phyloP scores from a whole-genome alignment of 1,139 yeast species.

The Lodderomyces beijingensis region DNA sequence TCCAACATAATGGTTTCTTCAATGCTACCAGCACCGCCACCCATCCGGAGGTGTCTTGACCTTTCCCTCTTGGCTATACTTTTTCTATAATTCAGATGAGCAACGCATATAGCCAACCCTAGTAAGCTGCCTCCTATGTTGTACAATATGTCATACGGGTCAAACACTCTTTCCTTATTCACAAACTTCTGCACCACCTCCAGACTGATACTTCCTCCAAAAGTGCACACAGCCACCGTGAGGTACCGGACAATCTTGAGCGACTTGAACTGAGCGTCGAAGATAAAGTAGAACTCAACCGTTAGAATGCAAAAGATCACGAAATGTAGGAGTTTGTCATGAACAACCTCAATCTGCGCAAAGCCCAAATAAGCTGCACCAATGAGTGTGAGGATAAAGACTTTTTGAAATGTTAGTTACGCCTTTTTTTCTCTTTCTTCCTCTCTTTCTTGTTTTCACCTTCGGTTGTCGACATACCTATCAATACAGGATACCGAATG shows the following conservation, averaged over 20 bases:
- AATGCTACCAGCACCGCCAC: too few relatives aligned
- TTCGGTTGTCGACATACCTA: too few relatives aligned
- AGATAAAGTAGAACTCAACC: conserved; percentile 50
- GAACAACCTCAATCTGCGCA: conserved; percentile 40
- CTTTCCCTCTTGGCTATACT: conserved; percentile 8
- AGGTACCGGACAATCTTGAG: conserved; percentile 35
- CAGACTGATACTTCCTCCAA: conserved; percentile 46
- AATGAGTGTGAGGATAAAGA: conserved; percentile 22
- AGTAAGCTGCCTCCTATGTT: conserved; percentile 36
- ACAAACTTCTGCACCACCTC: conserved; percentile 46
- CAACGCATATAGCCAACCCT: conserved; percentile 20
- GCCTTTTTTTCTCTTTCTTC: too few relatives aligned
- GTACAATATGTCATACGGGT: conserved; percentile 40
- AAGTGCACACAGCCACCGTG: conserved; percentile 43
- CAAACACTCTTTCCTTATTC: conserved; percentile 47
- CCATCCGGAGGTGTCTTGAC: conserved; percentile 5
- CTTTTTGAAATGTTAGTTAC: too few relatives aligned
- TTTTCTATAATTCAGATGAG: conserved; percentile 12
- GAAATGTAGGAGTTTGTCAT: conserved; percentile 55
- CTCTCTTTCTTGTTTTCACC: too few relatives aligned
- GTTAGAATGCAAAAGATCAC: conserved; percentile 48
- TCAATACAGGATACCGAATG: conserved; percentile 2
- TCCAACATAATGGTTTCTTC: too few relatives aligned
- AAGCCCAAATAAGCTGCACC: conserved; percentile 49
- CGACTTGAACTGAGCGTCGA: conserved; percentile 36